Base-by-base conservation (phyloP, 2,329 filamentous ascomycete species). In the Akanthomyces muscarius region DNA sequence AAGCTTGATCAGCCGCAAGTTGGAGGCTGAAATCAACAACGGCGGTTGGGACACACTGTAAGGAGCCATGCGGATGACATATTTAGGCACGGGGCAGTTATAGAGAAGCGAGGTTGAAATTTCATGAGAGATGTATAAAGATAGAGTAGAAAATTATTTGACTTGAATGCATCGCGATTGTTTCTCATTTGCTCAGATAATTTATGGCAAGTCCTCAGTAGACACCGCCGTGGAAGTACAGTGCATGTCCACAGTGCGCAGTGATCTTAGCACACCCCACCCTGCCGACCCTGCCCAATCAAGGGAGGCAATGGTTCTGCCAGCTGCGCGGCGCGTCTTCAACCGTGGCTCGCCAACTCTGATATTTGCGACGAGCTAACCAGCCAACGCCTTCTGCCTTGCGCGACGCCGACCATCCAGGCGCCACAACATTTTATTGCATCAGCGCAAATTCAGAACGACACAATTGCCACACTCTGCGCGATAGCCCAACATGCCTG, bases 1-100 rank as follows among this genome's bases (percentile, higher is more conserved):
- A 42, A 96, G 90, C 68, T 87, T 92, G 53, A 97, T 99, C 72
- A 91, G 90, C 67, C 83, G 95, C 68, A 94, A 92, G 76, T 77
- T 99, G 68, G 95, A 99, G 79, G 89, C 91, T 16, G 95, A 99
- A 74, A 92, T 97, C 51, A 99, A 99, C 73, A 97, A 92, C 70
- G 95, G 95, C 0, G 95, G 95, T 0, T 99, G 95, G 95, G 95
- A 99, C 79, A 97, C 87, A 45, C 65, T 77, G 62, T 77, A 69
- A 69, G 28, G 28, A 57, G 33, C n/a, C 23, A 30, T 59, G 36
- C 44, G 52, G 60, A 60, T 58, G 45, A 54, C 28, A 47, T 60
- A 28, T 36, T 44, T 51, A 56, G 30, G 21, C 11, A 30, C 28
- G 18, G 41, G 11, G 25, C 48, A 47, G 16, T 30, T 8, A 33